Evolutionary conservation across 2,329 filamentous ascomycete genomes (phyloP).

Genomic region (Stachybotrys chlorohalonatus): DNA sequence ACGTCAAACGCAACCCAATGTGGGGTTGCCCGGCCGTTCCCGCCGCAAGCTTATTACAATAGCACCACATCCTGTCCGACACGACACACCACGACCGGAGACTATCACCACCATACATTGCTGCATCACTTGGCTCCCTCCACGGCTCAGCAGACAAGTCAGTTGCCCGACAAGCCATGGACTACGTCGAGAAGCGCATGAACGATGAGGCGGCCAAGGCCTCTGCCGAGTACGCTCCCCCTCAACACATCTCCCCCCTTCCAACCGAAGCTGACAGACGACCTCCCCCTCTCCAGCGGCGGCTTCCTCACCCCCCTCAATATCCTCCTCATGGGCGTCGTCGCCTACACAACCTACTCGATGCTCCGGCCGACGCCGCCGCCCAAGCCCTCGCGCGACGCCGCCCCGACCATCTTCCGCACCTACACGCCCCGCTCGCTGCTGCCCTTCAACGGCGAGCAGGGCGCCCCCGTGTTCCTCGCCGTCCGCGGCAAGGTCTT

Average conservation of each 20-base stretch:
- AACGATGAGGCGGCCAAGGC: conserved; percentile 41
- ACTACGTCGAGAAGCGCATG: conserved; percentile 48
- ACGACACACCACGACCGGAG: not conserved
- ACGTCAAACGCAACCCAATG: not conserved
- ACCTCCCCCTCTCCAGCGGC: conserved; percentile 18
- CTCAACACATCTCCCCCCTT: not conserved
- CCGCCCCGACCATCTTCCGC: conserved; percentile 52
- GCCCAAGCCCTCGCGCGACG: conserved; percentile 38
- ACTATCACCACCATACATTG: too few species aligned
- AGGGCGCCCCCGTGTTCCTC: conserved; percentile 70
- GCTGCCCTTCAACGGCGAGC: conserved; percentile 73
- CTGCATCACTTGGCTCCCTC: too few species aligned
- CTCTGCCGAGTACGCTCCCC: conserved; percentile 22
- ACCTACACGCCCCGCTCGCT: conserved; percentile 72
- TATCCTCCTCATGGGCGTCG: conserved; percentile 45
- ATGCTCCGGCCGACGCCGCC: conserved; percentile 41
- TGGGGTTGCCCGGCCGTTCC: not conserved
- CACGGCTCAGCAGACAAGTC: too few species aligned
- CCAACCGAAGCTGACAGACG: not conserved
- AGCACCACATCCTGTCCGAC: not conserved
- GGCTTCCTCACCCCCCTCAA: conserved; percentile 53
- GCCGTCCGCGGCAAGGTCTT: conserved; percentile 89
- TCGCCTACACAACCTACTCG: conserved; percentile 50
- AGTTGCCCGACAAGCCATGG: conserved; percentile 27
- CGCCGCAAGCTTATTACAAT: not conserved